These are phyloP conservation scores for Sporothrix schenckii DNA, from an alignment of 2,329 filamentous ascomycete species.

Conservation along the genomic window DNA sequence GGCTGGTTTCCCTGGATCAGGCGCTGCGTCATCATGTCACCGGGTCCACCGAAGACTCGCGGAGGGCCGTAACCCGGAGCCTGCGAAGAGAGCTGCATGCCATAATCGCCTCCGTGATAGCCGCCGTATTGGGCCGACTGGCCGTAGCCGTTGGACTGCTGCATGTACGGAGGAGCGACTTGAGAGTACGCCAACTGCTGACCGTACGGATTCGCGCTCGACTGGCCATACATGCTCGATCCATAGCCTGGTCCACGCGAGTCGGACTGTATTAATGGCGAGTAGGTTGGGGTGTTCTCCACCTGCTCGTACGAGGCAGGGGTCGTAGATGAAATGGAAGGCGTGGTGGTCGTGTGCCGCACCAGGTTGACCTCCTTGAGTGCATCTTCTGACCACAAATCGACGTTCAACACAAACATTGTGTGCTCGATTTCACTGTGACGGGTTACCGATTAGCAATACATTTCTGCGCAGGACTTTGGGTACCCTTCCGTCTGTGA, in stretches of 20 bases:
- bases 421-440: constrained; percentile 61
- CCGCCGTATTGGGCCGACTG: constrained; percentile 43
- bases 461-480: background rate
- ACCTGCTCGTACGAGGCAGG: constrained; percentile 73
- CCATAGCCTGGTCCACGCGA: constrained; percentile 42
- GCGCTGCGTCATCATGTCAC: constrained; percentile 44
- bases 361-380: constrained; percentile 67
- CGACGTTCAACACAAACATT: constrained; percentile 64
- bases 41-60: constrained; percentile 39
- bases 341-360: constrained; percentile 65
- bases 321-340: constrained; percentile 80
- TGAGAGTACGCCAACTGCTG: constrained; percentile 39
- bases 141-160: constrained; percentile 43
- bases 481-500: background rate
- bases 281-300: constrained; percentile 43
- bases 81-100: constrained; percentile 34
- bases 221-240: constrained; percentile 38
- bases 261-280: constrained; percentile 46
- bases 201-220: constrained; percentile 39
- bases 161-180: constrained; percentile 33
- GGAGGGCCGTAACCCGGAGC: constrained; percentile 40
- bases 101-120: constrained; percentile 38
- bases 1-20: constrained; percentile 55
- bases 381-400: constrained; percentile 68
- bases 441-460: constrained; percentile 27